phyloP scores from a whole-genome alignment of 345 rosid species.

The Eucalyptus tenuipes region DNA sequence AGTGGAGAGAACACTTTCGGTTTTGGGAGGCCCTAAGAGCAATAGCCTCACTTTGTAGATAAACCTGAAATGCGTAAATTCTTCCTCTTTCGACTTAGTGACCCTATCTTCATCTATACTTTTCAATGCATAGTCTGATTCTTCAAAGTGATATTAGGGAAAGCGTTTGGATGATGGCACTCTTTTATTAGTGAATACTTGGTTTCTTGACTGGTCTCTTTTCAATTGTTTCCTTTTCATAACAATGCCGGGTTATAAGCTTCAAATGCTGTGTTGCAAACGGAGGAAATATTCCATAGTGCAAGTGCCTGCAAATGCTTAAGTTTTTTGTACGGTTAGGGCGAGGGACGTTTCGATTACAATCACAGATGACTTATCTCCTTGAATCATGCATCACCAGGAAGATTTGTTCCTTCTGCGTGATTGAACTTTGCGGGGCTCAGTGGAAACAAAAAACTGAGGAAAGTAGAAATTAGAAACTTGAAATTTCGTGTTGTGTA shows the following conservation, averaged over 20 bases:
- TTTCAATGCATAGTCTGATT: neutral
- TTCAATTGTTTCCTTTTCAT: neutral
- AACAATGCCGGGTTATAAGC: neutral
- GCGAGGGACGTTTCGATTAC: neutral
- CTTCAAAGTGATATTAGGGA: neutral
- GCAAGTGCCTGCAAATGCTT: neutral
- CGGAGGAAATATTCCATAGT: neutral
- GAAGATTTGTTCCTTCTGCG: neutral
- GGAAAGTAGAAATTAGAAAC: neutral
- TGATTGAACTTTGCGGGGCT: neutral
- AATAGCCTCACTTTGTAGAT: neutral
- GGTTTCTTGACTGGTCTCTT: neutral
- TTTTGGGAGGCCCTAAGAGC: neutral
- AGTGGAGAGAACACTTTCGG: slow-evolving; percentile 80
- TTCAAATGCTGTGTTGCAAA: neutral
- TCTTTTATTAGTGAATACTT: neutral
- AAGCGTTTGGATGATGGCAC: neutral
- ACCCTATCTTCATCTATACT: neutral
- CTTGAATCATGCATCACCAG: neutral
- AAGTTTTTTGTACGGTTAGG: neutral
- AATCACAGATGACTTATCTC: neutral
- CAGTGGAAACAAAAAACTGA: neutral
- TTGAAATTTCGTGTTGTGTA: neutral
- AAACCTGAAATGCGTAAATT: slow-evolving; percentile 17
- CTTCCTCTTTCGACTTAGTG: neutral